phyloP scores from a whole-genome alignment of 768 basidiomycete genomes.

The Sporobolomyces phaffii region DNA sequence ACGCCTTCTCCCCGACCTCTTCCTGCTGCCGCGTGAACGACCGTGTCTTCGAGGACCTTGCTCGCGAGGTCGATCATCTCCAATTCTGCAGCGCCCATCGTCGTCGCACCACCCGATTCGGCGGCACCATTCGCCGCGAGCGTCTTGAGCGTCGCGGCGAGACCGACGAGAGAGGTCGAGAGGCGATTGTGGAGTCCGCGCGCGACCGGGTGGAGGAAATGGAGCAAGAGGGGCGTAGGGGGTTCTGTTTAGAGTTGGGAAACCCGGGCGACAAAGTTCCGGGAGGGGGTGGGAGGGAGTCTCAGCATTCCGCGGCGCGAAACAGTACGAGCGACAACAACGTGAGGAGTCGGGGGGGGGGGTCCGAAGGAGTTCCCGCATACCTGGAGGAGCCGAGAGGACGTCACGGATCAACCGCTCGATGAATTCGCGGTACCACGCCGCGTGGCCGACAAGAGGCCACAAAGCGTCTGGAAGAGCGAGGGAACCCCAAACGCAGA shows the following conservation, averaged over 20 bases:
- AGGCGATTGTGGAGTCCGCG: background rate
- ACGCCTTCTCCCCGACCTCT: no score
- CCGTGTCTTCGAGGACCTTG: background rate
- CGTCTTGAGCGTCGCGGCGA: background rate
- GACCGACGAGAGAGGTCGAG: background rate
- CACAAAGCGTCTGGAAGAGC: conserved; percentile 1
- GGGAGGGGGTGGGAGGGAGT: no score
- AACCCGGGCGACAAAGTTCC: no score
- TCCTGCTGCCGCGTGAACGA: no score
- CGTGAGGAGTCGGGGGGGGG: background rate
- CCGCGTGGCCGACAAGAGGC: conserved; percentile 9
- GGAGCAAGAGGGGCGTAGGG: background rate
- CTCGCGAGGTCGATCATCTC: conserved; percentile 7
- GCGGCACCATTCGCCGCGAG: background rate
- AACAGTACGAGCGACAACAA: background rate
- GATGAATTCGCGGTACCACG: background rate
- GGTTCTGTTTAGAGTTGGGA: background rate
- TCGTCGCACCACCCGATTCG: no score
- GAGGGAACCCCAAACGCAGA: background rate
- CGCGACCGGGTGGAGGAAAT: background rate
- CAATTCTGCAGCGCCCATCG: background rate
- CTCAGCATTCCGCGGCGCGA: background rate
- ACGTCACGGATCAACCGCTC: background rate
- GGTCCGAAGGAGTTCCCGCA: background rate
- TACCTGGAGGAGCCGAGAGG: background rate